These are phyloP conservation scores for Geotrichum siamense DNA, from an alignment of 1,139 yeast species.

Conservation along the genomic window DNA sequence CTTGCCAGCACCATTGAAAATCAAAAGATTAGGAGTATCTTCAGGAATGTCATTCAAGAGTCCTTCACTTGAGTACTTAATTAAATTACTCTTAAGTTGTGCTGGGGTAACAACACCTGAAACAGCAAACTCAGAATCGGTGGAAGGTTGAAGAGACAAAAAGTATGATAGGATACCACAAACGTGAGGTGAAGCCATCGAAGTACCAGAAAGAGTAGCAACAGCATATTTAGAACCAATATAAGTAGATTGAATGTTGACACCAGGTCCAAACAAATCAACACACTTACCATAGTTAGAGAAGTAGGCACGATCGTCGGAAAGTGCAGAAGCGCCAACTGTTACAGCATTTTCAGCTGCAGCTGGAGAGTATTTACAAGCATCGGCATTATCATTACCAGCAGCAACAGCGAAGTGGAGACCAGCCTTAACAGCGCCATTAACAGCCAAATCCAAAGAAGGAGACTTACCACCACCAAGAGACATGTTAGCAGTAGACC, in stretches of 20 bases:
- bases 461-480: slow-evolving; percentile 55
- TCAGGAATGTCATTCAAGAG: slow-evolving; percentile 64
- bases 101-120: slow-evolving; percentile 63
- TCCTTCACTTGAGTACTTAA: slow-evolving; percentile 69
- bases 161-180: slow-evolving; percentile 81
- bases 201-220: slow-evolving; percentile 92
- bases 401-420: slow-evolving; percentile 61
- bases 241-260: slow-evolving; percentile 49
- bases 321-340: slow-evolving; percentile 49
- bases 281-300: slow-evolving; percentile 63
- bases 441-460: slow-evolving; percentile 47
- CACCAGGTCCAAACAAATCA: slow-evolving; percentile 59
- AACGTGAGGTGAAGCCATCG: slow-evolving; percentile 98
- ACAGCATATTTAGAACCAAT: slow-evolving; percentile 79
- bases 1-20: slow-evolving; percentile 90
- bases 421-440: slow-evolving; percentile 53
- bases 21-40: slow-evolving; percentile 82
- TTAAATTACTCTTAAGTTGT: slow-evolving; percentile 81
- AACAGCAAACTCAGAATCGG: slow-evolving; percentile 63
- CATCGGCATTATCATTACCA: slow-evolving; percentile 58
- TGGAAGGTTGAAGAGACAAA: slow-evolving; percentile 82
- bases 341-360: slow-evolving; percentile 53
- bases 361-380: slow-evolving; percentile 58
- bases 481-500: slow-evolving; percentile 55
- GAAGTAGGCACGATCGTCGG: slow-evolving; percentile 50